phyloP scores from a whole-genome alignment of 2,329 filamentous ascomycete genomes.

The Colletotrichum euphorbiae region DNA sequence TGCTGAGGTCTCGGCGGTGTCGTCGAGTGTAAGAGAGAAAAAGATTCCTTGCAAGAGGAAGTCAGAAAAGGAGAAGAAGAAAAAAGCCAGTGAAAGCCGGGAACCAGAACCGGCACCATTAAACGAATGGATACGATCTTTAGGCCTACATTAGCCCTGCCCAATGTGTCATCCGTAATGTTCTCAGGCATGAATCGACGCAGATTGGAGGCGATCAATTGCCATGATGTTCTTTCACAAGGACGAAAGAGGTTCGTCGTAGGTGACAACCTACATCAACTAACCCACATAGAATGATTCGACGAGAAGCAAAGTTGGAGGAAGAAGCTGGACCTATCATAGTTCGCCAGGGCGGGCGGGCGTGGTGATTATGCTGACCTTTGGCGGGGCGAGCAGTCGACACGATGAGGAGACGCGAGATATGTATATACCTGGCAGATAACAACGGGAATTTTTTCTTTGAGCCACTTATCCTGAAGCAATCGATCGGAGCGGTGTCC shows the following conservation, averaged over 20 bases:
- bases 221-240: background rate
- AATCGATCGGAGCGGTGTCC: too few species aligned
- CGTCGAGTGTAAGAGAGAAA: conserved; percentile 4
- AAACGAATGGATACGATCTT: conserved; percentile 30
- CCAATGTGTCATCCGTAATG: background rate
- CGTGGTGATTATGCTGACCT: background rate
- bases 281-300: background rate
- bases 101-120: conserved; percentile 15
- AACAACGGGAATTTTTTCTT: too few species aligned
- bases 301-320: background rate
- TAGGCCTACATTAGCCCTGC: conserved; percentile 8
- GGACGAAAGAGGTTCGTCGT: background rate
- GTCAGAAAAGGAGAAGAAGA: conserved; percentile 6
- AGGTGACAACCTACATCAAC: background rate
- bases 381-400: conserved; percentile 1
- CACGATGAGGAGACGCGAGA: background rate
- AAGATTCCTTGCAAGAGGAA: background rate
- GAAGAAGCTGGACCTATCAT: conserved; percentile 10
- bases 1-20: conserved; percentile 6
- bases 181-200: background rate
- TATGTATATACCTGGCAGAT: too few species aligned
- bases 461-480: too few species aligned
- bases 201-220: background rate
- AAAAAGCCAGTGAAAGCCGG: background rate
- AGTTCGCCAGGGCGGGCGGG: conserved; percentile 6